Conservation (phyloP, 495 filamentous ascomycete genomes). For the Aspergillus sclerotioniger region DNA sequence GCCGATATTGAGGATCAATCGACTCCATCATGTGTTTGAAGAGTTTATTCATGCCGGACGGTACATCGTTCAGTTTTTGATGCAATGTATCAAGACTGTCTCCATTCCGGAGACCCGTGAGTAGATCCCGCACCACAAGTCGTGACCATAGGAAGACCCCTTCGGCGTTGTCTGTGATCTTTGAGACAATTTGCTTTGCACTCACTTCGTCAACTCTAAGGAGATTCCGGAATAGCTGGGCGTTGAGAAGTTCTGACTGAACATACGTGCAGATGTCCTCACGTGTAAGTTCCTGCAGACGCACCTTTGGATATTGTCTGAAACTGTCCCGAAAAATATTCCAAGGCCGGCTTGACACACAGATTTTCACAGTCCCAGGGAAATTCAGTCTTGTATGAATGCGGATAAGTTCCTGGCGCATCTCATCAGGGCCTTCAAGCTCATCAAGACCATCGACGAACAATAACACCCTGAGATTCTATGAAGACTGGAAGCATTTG, state of each 20-base stretch:
- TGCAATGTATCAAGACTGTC: not conserved
- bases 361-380: not conserved
- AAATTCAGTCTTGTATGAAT: not conserved
- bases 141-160: not conserved
- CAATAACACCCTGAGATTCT: not conserved
- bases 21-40: not conserved
- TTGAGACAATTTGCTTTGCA: not conserved
- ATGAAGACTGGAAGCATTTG: not conserved
- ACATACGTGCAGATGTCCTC: conserved; percentile 2
- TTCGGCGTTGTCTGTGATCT: not conserved
- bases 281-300: conserved; percentile 1
- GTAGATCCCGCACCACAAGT: conserved; percentile 1
- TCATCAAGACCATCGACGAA: conserved; percentile 5
- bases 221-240: not conserved
- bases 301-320: not conserved
- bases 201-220: not conserved
- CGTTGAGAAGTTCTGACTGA: not conserved
- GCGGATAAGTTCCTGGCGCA: not conserved
- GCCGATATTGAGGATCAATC: not conserved
- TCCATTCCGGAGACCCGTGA: not conserved
- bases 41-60: not conserved
- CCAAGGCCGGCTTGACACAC: conserved; percentile 3
- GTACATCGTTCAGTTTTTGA: not conserved
- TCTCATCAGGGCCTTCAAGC: not conserved
- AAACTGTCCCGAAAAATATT: conserved; percentile 1